Conservation (phyloP, 2,329 filamentous ascomycete species). For the Paecilomyces variotii region DNA sequence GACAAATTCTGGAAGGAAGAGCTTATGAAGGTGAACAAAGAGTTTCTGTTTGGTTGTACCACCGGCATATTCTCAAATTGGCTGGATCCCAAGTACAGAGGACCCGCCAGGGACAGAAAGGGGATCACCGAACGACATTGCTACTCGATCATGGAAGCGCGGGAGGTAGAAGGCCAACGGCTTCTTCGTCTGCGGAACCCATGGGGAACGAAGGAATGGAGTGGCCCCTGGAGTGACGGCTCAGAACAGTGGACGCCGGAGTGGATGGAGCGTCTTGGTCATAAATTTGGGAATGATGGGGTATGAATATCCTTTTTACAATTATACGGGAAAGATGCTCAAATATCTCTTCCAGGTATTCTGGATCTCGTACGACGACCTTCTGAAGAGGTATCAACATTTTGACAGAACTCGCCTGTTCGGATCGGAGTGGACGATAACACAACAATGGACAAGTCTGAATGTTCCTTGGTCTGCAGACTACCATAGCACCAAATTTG, state of each 20-base stretch:
- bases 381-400: constrained; percentile 51
- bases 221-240: constrained; percentile 72
- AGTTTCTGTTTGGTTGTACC: constrained; percentile 52
- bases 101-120: constrained; percentile 31
- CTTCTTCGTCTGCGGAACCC: constrained; percentile 66
- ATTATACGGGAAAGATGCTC: background rate
- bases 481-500: constrained; percentile 54
- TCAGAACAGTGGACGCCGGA: constrained; percentile 78
- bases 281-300: constrained; percentile 70
- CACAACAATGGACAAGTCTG: constrained; percentile 54
- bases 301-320: constrained; percentile 21
- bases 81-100: constrained; percentile 27
- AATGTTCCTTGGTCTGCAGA: constrained; percentile 54
- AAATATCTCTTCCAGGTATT: constrained; percentile 35
- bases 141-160: constrained; percentile 52
- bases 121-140: constrained; percentile 45
- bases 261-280: constrained; percentile 63
- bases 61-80: constrained; percentile 41
- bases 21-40: constrained; percentile 68
- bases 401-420: constrained; percentile 56
- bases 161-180: constrained; percentile 54
- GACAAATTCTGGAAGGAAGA: constrained; percentile 79
- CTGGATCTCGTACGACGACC: constrained; percentile 54
- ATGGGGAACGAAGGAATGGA: constrained; percentile 76
- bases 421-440: constrained; percentile 52